A percentile compares a stretch with the other conserved stretches of the same genome.
These are phyloP conservation scores for Amanita subjunquillea DNA, from an alignment of 768 basidiomycete genomes.

Conservation along the genomic window DNA sequence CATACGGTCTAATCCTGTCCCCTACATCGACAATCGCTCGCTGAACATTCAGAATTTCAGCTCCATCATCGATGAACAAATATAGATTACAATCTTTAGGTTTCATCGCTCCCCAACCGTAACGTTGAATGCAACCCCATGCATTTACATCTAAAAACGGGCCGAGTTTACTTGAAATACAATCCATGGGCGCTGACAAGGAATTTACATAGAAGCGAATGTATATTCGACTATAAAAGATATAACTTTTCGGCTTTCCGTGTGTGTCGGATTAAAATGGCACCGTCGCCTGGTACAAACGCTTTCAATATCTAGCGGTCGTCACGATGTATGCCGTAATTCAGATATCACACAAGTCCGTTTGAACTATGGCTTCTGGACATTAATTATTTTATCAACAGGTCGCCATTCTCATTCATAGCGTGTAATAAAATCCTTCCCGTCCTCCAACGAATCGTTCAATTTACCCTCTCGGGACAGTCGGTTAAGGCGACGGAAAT, in stretches of 20 bases:
- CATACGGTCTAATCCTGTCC: no score
- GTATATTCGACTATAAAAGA: not conserved
- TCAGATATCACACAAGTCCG: not conserved
- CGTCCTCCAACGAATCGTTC: conserved; percentile 21
- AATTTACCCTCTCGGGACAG: conserved; percentile 23
- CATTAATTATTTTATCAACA: no score
- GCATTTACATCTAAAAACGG: not conserved
- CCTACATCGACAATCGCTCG: no score
- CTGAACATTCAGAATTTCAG: no score
- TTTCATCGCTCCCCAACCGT: not conserved
- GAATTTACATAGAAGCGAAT: not conserved
- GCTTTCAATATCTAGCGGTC: no score
- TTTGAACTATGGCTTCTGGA: no score
- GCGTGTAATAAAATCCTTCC: conserved; percentile 26
- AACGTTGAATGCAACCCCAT: not conserved
- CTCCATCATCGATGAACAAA: not conserved
- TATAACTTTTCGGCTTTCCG: not conserved
- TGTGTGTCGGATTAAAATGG: no score
- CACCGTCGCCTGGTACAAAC: not conserved
- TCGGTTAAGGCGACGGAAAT: conserved; percentile 27
- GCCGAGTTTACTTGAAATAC: no score
- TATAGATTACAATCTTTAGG: not conserved
- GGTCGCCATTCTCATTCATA: conserved; percentile 12
- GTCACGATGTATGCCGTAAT: not conserved
- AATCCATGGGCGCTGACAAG: not conserved